A percentile compares a stretch with the other conserved stretches of the same genome.
Evolutionary conservation across 2,329 filamentous ascomycete species (phyloP).

Genomic region (Aspergillus hortae): DNA sequence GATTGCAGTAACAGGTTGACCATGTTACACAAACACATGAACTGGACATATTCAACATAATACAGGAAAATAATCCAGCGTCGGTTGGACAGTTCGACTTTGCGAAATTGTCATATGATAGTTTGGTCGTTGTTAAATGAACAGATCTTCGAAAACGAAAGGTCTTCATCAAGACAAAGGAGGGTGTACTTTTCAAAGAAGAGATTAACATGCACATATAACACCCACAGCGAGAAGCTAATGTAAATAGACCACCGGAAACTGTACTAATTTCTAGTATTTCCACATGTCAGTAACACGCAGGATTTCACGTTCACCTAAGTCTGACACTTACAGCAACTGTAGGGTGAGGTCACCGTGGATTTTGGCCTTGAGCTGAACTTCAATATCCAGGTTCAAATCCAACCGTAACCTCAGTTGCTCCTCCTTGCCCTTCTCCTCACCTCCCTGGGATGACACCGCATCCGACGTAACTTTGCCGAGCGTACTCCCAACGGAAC

Average conservation of each 20-base stretch:
- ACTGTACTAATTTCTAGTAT: slow-evolving; percentile 23
- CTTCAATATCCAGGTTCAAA: slow-evolving; percentile 73
- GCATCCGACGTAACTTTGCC: background rate
- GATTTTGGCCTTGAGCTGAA: slow-evolving; percentile 76
- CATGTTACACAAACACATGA: too few species aligned
- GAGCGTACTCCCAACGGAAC: background rate
- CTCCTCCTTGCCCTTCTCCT: slow-evolving; percentile 42
- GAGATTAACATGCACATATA: background rate
- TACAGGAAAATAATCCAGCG: too few species aligned
- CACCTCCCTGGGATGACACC: background rate
- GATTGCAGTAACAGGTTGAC: background rate
- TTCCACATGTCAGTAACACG: background rate
- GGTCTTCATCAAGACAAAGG: background rate
- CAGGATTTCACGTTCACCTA: too few species aligned
- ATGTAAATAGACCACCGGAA: too few species aligned
- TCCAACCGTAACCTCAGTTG: slow-evolving; percentile 67
- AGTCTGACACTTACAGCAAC: slow-evolving; percentile 53
- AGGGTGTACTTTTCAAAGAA: background rate
- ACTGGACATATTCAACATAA: too few species aligned
- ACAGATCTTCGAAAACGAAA: too few species aligned
- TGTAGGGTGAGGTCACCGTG: slow-evolving; percentile 75
- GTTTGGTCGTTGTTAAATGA: too few species aligned
- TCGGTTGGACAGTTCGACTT: too few species aligned
- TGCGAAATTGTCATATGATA: too few species aligned
- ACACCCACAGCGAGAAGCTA: too few species aligned